Evolutionary conservation across 768 basidiomycete genomes (phyloP), one percentile per base, ranked within the genome.

Genomic region (Lentinus brumalis): DNA sequence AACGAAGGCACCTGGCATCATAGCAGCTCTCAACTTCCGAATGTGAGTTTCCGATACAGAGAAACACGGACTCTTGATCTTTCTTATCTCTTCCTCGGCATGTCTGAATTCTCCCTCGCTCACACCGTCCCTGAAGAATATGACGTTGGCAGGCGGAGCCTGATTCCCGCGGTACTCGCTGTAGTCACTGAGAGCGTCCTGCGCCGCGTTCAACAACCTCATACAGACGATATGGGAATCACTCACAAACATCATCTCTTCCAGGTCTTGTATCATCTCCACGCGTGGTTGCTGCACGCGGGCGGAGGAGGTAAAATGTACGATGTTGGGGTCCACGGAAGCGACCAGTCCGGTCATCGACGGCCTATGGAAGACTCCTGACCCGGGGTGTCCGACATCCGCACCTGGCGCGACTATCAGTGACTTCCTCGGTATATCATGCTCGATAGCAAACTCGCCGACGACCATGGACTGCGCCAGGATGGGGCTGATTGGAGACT

Each of bases 271-370:
- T 16, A 78, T 76, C 30, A 73, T 69, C 60, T 77, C 77, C 9
- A 56, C 53, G 2, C 75, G 68, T 11, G 72, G 69, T 4, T 53
- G 50, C 61, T 78, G 76, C 5, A 74, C 70, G 10, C 41, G 47
- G 4, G 69, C 57, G 47, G 57, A 63, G 2, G 70, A 71, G 0
- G 64, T 66, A 50, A 89, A 90, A 12, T 73, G 75, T 16, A 77
- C 78, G 0, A 78, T 82, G 0, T 70, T 56, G 0, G 0, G 15
- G 55, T 90, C 85, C 29, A 75, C 74, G 0, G 87, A 90, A 1
- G 77, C 83, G 0, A 91, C 89, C 0, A 90, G 66, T 1, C 81
- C 78, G 0, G 87, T 78, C 0, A 88, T 75, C 0, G 89, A 90
- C 0, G 90, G 82, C 5, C 76, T 83, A 35, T 75, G 70, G 0